Evolutionary conservation across 495 filamentous ascomycete genomes (phyloP), one percentile per base, ranked within the genome.

Genomic region (Pyrenula aspistea): DNA sequence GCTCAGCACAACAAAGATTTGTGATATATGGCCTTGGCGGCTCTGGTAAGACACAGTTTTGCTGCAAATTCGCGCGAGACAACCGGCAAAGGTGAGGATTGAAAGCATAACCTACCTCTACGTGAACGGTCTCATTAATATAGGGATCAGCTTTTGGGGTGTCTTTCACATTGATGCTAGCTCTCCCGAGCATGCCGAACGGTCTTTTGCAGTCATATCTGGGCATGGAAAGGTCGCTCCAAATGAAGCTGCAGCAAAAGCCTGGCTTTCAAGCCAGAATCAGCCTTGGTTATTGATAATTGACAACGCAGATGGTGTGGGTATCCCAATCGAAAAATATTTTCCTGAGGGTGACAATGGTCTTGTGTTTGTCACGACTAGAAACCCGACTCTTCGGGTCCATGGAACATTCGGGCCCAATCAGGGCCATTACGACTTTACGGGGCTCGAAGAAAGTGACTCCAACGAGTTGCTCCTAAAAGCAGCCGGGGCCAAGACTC

Each of bases 291-390:
- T 72, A 19, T 59, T 72, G 12, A 69, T 58, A 12, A 62, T 72
- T 42, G 70, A 72, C 58, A 71, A 75, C 51, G 73, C 66, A 8
- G 73, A 77, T 53, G 70, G 72, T 55, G 55, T 60, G 22, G 58
- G 64, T 1, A 57, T 70, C 1, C 22, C 60, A 22, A 54, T 73
- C 10, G 60, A 67, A 11, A 54, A 61, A 15, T 63, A 67, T 49
- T 55, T 77, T 53, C 71, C 72, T 19, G 47, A 53, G 11, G 65
- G 70, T 2, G 59, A 58, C 12, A 63, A 60, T 50, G 72, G 70
- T 19, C 57, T 60, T 53, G 61, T 77, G 54, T 59, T 75, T 1
- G 60, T 75, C 1, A 74, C 73, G 10, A 71, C 73, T 23, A 61
- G 71, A 15, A 66, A 69, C 56, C 67, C 69, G 0, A 59, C 58